Conservation (phyloP, 495 filamentous ascomycete genomes). For the Daldinia childiae region DNA sequence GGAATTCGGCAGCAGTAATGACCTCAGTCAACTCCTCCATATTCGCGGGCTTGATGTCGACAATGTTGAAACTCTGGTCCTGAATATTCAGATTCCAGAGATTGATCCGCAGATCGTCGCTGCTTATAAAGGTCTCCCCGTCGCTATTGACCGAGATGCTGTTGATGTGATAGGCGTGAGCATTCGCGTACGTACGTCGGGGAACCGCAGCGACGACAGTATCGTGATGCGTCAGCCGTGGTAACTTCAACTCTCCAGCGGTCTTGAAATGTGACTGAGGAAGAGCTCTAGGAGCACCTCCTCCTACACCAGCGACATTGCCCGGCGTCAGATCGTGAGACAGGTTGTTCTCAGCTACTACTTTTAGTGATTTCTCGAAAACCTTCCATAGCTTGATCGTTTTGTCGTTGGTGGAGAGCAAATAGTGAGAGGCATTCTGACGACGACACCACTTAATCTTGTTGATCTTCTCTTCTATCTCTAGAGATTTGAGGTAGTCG, state of each 20-base stretch:
- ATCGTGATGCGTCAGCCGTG: conserved; percentile 95
- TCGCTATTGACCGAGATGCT: conserved; percentile 99
- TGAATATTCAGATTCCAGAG: conserved; percentile 99
- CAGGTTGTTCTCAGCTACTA: conserved; percentile 98
- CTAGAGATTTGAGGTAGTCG: conserved; percentile 97
- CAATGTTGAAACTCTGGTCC: conserved; percentile 99
- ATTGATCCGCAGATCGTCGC: conserved; percentile 96
- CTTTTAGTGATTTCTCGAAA: conserved; percentile 98
- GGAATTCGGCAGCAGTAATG: conserved; percentile 97
- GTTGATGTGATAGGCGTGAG: conserved; percentile 99
- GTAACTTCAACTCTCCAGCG: conserved; percentile 86
- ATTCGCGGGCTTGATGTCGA: conserved; percentile 99
- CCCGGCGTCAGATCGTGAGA: conserved; percentile 92
- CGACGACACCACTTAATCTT: conserved; percentile 99
- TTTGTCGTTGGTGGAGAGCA: conserved; percentile 98
- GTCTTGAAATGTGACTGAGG: conserved; percentile 79
- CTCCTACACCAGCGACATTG: conserved; percentile 74
- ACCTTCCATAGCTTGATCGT: conserved; percentile 99
- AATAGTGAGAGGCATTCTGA: conserved; percentile 97
- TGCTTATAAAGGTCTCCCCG: conserved; percentile 98
- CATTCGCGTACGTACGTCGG: conserved; percentile 94
- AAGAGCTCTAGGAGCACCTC: conserved; percentile 69
- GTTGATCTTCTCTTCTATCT: conserved; percentile 99
- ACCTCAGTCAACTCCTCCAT: conserved; percentile 99
- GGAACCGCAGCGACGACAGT: conserved; percentile 98